These are phyloP conservation scores for Eragrostis nindensis DNA, from an alignment of 176 grass and related monocot genomes.

Conservation along the genomic window DNA sequence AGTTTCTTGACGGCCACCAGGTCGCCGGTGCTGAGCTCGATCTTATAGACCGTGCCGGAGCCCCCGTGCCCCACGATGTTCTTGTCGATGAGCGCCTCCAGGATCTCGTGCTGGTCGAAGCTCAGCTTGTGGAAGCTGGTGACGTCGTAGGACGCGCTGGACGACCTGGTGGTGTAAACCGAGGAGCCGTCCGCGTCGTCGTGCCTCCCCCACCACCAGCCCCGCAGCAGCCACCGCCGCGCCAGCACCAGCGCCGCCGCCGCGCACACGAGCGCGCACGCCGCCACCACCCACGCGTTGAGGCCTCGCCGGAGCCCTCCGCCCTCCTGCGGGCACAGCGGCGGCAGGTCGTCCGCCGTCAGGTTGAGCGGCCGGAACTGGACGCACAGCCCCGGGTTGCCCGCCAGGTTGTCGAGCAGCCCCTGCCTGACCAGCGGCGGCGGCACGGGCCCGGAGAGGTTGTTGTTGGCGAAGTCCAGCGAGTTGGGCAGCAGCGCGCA, in stretches of 20 bases:
- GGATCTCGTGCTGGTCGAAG: conserved; percentile 92
- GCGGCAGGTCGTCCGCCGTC: conserved; percentile 4
- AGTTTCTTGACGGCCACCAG: conserved; percentile 90
- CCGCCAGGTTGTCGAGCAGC: conserved; percentile 75
- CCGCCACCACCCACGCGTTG: conserved; percentile 57
- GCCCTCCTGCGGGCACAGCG: conserved; percentile 58
- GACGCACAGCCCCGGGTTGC: conserved; percentile 82
- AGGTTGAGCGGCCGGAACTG: conserved; percentile 67
- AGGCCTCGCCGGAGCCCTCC: conserved; percentile 48
- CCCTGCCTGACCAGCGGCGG: conserved; percentile 75
- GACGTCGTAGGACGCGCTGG: conserved; percentile 71
- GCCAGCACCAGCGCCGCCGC: conserved; percentile 43
- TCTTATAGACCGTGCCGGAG: conserved; percentile 91
- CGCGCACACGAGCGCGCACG: conserved; percentile 50
- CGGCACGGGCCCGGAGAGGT: conserved; percentile 77
- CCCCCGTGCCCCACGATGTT: conserved; percentile 91
- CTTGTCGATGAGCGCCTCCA: conserved; percentile 88
- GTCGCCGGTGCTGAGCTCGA: conserved; percentile 76
- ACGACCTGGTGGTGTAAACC: too few species aligned
- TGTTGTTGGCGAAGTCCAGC: conserved; percentile 88
- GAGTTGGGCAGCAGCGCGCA: conserved; percentile 88
- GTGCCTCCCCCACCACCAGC: too few species aligned
- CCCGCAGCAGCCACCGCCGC: conserved; percentile 53
- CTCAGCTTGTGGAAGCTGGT: conserved; percentile 92
- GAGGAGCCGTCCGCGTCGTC: too few species aligned